Base-by-base conservation (phyloP, 768 basidiomycete genomes). In the Lactifluus echinatus region DNA sequence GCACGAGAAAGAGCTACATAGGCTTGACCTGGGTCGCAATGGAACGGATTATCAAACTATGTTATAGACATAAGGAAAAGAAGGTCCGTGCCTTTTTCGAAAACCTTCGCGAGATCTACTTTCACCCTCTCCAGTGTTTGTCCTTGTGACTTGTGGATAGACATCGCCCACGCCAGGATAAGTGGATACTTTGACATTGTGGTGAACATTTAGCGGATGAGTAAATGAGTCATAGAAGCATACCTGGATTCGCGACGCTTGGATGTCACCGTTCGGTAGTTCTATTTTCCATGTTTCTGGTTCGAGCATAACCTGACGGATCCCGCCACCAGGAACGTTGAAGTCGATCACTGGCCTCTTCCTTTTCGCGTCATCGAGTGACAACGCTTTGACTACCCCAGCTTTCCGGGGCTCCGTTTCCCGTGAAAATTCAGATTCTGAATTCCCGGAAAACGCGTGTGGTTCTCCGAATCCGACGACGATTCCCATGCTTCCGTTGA, bases 121-220 rank as follows among this genome's bases (percentile, higher is more conserved):
- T 89, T 95, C 64, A 98, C 94, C 45, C 92, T 83, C 24, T 93
- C 88, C 10, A 99, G 76, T 0, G 96, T 98, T 70, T 98, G 96
- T 10, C 96, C 96, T 70, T 99, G 96, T 11, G 89, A 89, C 69
- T 99, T 99, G 71, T 99, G 96, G 61, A 98, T 98, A 46, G 87
- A 90, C 91, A 97, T 95, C 0, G 95, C 94, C 95, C 94, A 98
- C 0, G 94, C 80, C 37, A 95, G 76, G 57, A 96, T 93, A 24
- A 97, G 68, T 0, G 91, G 92, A 2, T 95, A 69, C 90, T 94
- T 63, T 10, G 8, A 26, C 12, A 21, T 11, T 33, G 17, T n/a
- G 29, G 44, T 43, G n/a, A 56, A 43, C 37, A 31, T 34, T 36
- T 42, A 21, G 23, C 11, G 29, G 39, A 34, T 21, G 3, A 49